Evolutionary conservation across 2,329 filamentous ascomycete species (phyloP).

Genomic region (Torrubiella hemipterigena): DNA sequence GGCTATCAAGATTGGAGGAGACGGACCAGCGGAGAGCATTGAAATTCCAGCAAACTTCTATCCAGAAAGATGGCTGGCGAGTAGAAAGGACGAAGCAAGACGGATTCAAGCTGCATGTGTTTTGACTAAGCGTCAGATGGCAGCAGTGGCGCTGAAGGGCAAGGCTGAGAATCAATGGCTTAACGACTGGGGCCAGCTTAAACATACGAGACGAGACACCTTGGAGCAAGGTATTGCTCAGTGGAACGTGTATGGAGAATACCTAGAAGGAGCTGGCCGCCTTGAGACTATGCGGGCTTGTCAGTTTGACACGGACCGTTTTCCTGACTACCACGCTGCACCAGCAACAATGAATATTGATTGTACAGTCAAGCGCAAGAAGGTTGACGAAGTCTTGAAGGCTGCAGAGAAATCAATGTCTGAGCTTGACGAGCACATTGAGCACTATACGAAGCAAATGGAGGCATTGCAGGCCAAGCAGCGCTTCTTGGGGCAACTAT

Average conservation of each 20-base stretch:
- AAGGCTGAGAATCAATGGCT: constrained; percentile 14
- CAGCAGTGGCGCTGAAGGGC: constrained; percentile 13
- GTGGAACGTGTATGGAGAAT: constrained; percentile 20
- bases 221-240: constrained; percentile 17
- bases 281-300: constrained; percentile 25
- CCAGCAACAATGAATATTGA: constrained; percentile 22
- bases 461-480: constrained; percentile 21
- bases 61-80: constrained; percentile 39
- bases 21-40: constrained; percentile 28
- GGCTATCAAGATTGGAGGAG: constrained; percentile 30
- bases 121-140: constrained; percentile 17
- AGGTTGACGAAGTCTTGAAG: constrained; percentile 20
- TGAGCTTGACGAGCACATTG: constrained; percentile 14
- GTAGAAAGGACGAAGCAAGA: constrained; percentile 30
- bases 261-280: constrained; percentile 21
- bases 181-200: constrained; percentile 14
- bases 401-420: constrained; percentile 19
- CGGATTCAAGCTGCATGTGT: constrained; percentile 28
- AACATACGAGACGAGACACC: constrained; percentile 17
- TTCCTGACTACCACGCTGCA: constrained; percentile 25
- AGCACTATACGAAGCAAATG: constrained; percentile 18
- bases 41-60: constrained; percentile 41
- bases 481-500: constrained; percentile 23
- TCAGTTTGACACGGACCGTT: constrained; percentile 23
- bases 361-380: constrained; percentile 16